Base-by-base conservation (phyloP, 306 rosid genomes). In the Citrullus colocynthis region DNA sequence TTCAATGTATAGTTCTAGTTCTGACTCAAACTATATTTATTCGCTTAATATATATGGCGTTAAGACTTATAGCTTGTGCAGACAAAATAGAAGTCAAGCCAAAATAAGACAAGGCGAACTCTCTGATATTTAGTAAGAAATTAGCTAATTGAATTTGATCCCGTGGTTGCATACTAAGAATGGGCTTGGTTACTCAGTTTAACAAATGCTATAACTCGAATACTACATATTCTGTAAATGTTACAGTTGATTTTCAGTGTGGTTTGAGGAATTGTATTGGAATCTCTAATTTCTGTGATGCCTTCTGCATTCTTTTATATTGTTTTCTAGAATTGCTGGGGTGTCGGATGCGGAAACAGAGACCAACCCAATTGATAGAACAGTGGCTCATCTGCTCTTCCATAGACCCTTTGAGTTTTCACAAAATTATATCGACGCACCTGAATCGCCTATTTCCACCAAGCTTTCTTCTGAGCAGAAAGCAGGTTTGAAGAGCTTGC, bases 311-410 rank as follows among this genome's bases (percentile, higher is more conserved):
- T 59, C 17, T 55, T 66, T 81, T 81, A 58, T 81, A 28, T 67
- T 70, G 34, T 80, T 63, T 83, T 70, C 61, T 84, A 87, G 88
- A 78, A 79, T 82, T 81, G 71, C 85, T 73, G 84, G 84, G 81
- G 80, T 83, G 86, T 84, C 83, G 64, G 89, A 88, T 60, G 80
- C 77, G 44, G 99, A 92, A 85, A 87, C 93, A 54, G 88, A 91
- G 91, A 96, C 99, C 32, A 92, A 96, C 81, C 88, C 97, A 80
- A 85, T 92, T 9, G 98, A 96, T 81, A 87, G 99, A 80, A 88
- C 87, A 15, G 90, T 96, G 81, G 99, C 99, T 77, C 98, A 88
- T 82, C 86, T 96, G 84, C 98, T 96, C 83, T 96, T 96, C 77
- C 89, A 91, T 78, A 84, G 90, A 77, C 96, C 96, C 54, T 62